A percentile compares a stretch with the other conserved stretches of the same genome.
These are phyloP conservation scores for Grosmannia clavigera DNA, from an alignment of 2,329 filamentous ascomycete species.

Conservation along the genomic window DNA sequence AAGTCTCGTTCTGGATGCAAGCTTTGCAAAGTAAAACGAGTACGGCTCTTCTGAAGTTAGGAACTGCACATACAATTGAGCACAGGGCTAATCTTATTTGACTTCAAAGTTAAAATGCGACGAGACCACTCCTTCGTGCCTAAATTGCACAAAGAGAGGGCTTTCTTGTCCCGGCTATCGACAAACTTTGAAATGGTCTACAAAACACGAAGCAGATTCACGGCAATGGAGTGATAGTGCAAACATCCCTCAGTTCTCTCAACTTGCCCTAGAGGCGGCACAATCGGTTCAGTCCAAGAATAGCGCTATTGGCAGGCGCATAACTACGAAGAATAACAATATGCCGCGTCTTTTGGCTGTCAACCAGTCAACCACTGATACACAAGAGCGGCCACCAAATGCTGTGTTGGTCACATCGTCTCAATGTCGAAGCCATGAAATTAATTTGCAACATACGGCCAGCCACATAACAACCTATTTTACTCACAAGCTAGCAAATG, in stretches of 20 bases:
- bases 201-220: conserved; percentile 23
- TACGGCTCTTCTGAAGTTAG: not conserved
- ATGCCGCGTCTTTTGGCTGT: not conserved
- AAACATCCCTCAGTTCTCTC: conserved; percentile 4
- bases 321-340: not conserved
- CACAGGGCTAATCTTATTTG: not conserved
- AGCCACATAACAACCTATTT: not conserved
- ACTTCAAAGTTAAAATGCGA: conserved; percentile 19
- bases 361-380: not conserved
- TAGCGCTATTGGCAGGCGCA: not conserved
- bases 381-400: not conserved
- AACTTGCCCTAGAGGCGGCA: conserved; percentile 4
- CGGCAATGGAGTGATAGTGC: not conserved
- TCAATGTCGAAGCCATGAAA: not conserved
- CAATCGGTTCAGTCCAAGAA: conserved; percentile 3
- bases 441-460: not conserved
- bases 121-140: conserved; percentile 18
- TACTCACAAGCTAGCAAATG: not conserved
- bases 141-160: conserved; percentile 18
- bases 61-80: not conserved
- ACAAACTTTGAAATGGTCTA: conserved; percentile 27
- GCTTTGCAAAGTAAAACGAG: conserved; percentile 9
- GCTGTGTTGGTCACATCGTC: not conserved
- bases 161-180: conserved; percentile 19
- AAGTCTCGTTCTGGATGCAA: conserved; percentile 12